Base-by-base conservation (phyloP, 495 filamentous ascomycete species). In the Trichoderma erinaceum region DNA sequence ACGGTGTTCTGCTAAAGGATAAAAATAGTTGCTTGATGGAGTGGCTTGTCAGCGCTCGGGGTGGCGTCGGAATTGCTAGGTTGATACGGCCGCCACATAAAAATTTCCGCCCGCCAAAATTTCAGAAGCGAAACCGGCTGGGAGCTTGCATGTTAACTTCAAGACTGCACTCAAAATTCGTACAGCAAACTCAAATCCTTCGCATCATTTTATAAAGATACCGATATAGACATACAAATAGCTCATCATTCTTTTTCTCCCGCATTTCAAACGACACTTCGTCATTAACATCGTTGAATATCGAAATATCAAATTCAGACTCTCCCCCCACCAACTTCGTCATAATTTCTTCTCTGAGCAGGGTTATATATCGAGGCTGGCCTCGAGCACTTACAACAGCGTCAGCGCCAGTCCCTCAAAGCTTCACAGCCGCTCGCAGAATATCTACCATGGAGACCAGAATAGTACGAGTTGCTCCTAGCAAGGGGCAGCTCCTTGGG, bases 391-490 rank as follows among this genome's bases (percentile, higher is more conserved):
- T 61, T 61, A 16, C 27, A 61, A 23, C 48, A 11, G 15, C 56
- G 25, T 29, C 56, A 29, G 23, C 11, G 10, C 13, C 56, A 35
- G 16, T 32, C 2, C 27, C 25, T 21, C 25, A 11, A 61, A 29
- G 11, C 10, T 15, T 61, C 11, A 11, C 56, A 32, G 25, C 4
- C 25, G 10, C 25, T 11, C 56, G 56, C 23, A 16, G 3, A 11
- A 12, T 32, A 29, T 23, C 25, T 7, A 52, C 64, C 46, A 77
- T 78, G 74, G 66, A 78, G 63, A 78, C 76, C 5, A 71, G 75
- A 41, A 76, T 78, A 18, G 66, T 74, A 68, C 78, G 70, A 65
- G 69, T 79, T 23, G 70, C 70, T 21, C 63, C 68, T n/a, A 65
- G 67, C 21, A 64, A 69, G 63, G 56, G 25, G 4, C 11, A 18